A percentile compares a stretch with the other conserved stretches of the same genome.
Conservation (phyloP, 306 rosid species). For the Castanopsis chinensis region DNA sequence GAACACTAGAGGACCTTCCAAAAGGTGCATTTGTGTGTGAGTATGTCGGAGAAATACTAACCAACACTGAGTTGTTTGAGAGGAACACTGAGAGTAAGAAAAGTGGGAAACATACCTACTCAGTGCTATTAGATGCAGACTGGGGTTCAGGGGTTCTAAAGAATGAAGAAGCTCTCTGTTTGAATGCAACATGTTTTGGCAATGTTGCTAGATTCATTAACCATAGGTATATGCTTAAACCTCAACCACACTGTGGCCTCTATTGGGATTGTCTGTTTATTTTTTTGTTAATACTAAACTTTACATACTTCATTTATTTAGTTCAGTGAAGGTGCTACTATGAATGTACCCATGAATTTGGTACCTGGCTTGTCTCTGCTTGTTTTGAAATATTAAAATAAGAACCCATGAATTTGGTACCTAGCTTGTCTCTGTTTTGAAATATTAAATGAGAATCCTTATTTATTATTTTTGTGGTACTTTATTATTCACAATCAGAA, state of each 20-base stretch:
- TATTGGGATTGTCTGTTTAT: neutral
- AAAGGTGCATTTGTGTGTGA: constrained; percentile 94
- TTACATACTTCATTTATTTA: neutral
- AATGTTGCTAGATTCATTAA: constrained; percentile 89
- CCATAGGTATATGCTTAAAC: constrained; percentile 61
- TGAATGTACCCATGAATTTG: neutral
- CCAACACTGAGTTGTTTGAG: constrained; percentile 55
- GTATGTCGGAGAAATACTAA: constrained; percentile 83
- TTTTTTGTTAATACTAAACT: neutral
- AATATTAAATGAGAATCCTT: neutral
- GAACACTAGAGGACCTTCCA: constrained; percentile 76
- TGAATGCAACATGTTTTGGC: constrained; percentile 81
- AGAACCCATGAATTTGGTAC: no score
- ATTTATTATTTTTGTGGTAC: neutral
- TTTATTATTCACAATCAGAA: neutral
- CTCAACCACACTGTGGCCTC: constrained; percentile 2
- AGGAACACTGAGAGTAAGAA: constrained; percentile 48
- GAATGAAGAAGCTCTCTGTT: constrained; percentile 74
- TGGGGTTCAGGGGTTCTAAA: constrained; percentile 59
- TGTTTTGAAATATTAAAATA: no score
- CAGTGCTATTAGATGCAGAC: constrained; percentile 66
- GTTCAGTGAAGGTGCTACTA: neutral
- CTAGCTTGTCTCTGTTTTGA: no score
- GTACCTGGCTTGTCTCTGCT: neutral
- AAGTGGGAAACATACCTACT: constrained; percentile 44